phyloP scores from a whole-genome alignment of 805 yeast species.

The Pichia insulana region DNA sequence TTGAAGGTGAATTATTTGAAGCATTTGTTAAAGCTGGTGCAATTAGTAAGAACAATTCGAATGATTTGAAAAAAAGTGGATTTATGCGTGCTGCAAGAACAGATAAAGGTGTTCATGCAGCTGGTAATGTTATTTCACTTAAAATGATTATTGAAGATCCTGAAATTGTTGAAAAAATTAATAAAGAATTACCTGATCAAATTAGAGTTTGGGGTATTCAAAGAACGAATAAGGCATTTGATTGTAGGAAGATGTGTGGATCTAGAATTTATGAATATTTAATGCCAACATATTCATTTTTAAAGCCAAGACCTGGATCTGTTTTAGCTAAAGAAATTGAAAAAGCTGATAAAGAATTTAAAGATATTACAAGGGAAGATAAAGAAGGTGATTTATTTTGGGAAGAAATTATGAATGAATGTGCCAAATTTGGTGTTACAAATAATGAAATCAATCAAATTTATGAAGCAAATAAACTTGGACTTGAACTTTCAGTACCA shows the following conservation, averaged over 20 bases:
- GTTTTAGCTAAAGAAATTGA: conserved; percentile 52
- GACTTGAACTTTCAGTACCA: conserved; percentile 29
- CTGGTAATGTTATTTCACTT: conserved; percentile 82
- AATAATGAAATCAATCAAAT: conserved; percentile 31
- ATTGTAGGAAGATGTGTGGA: conserved; percentile 90
- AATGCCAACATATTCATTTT: conserved; percentile 81
- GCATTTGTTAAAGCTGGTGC: conserved; percentile 87
- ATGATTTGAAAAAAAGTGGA: conserved; percentile 79
- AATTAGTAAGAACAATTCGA: conserved; percentile 74
- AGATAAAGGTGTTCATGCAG: conserved; percentile 97
- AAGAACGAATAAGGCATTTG: conserved; percentile 83
- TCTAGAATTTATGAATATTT: conserved; percentile 93
- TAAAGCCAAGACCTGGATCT: conserved; percentile 82
- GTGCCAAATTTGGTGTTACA: conserved; percentile 32
- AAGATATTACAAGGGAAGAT: conserved; percentile 54
- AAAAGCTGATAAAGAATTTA: conserved; percentile 42
- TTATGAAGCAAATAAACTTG: conserved; percentile 29
- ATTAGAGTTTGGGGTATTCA: conserved; percentile 90
- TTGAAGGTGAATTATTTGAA: conserved; percentile 79
- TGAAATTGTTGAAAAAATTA: conserved; percentile 65
- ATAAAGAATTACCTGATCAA: conserved; percentile 68
- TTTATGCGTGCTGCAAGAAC: conserved; percentile 84
- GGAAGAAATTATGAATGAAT: conserved; percentile 37
- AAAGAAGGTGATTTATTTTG: conserved; percentile 71
- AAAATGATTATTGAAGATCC: conserved; percentile 80